Percentiles rank a stretch among this genome's conserved stretches.
These are phyloP conservation scores for Pichia rugopelliculosa DNA, from an alignment of 805 yeast species.

Conservation along the genomic window DNA sequence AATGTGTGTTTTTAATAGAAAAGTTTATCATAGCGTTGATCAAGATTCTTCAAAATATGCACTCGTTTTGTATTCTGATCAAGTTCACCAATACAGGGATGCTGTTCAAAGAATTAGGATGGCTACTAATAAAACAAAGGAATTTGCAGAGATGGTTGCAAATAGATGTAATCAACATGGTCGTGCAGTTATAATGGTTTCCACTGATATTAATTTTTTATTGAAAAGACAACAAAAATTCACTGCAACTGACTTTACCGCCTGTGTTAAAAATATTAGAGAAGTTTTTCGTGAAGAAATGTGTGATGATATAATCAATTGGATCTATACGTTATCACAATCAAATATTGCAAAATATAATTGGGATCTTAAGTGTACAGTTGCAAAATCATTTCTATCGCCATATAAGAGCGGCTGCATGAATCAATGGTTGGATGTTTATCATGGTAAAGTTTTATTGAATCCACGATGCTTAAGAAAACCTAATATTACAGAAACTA, in stretches of 20 bases:
- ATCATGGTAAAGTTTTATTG: constrained; percentile 24
- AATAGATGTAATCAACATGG: constrained; percentile 56
- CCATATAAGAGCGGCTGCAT: constrained; percentile 53
- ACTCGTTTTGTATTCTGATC: constrained; percentile 70
- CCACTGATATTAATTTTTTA: constrained; percentile 43
- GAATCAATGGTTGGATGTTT: constrained; percentile 18
- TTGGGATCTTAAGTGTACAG: constrained; percentile 37
- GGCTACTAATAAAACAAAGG: constrained; percentile 56
- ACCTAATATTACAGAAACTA: neutral
- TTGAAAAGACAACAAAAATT: constrained; percentile 48
- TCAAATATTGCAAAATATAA: constrained; percentile 47
- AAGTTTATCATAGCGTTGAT: constrained; percentile 39
- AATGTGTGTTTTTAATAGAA: constrained; percentile 24
- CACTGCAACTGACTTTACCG: constrained; percentile 56
- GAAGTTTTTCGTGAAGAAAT: constrained; percentile 75
- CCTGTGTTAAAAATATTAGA: constrained; percentile 57
- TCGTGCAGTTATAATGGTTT: constrained; percentile 58
- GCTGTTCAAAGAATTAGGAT: constrained; percentile 57
- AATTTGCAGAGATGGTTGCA: constrained; percentile 69
- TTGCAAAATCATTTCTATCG: constrained; percentile 51
- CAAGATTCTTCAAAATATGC: constrained; percentile 43
- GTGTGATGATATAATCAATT: constrained; percentile 62
- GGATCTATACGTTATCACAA: constrained; percentile 55
- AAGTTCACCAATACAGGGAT: constrained; percentile 64
- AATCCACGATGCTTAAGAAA: constrained; percentile 16